Percentiles rank a stretch among this genome's conserved stretches.
These are phyloP conservation scores for Pseudogymnoascus sp. DNA, from an alignment of 2,329 filamentous ascomycete genomes.

Conservation along the genomic window DNA sequence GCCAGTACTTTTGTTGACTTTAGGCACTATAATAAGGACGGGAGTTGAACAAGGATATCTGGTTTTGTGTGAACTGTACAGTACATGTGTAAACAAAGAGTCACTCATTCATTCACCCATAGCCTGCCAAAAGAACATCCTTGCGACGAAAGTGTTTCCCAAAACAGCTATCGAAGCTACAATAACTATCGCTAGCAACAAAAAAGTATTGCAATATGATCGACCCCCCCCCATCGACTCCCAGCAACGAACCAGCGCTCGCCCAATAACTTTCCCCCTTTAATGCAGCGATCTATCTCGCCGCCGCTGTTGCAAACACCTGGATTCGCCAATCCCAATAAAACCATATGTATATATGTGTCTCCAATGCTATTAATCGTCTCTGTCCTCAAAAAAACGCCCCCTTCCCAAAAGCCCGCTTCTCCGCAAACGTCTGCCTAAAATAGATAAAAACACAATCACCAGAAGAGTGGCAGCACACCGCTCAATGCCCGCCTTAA, in stretches of 20 bases:
- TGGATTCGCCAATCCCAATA: not conserved
- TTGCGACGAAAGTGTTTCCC: not conserved
- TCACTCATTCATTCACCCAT: not conserved
- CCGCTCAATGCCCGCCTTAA: constrained; percentile 20
- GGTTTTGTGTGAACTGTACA: not conserved
- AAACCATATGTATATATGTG: not conserved
- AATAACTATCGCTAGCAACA: not conserved
- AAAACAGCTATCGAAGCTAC: not conserved
- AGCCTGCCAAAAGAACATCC: not conserved
- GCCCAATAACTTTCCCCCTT: not conserved
- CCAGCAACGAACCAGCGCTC: not conserved
- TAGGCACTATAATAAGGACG: not conserved
- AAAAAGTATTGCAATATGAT: not conserved
- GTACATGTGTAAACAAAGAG: not conserved
- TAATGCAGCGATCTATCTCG: not conserved
- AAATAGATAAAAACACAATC: not conserved
- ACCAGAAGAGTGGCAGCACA: not conserved
- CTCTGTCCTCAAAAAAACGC: not conserved
- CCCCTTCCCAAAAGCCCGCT: not conserved
- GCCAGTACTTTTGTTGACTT: not conserved
- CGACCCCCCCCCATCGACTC: not conserved
- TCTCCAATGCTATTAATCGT: not conserved
- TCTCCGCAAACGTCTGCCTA: not conserved
- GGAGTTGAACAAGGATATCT: not conserved
- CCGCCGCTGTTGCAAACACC: not conserved